Base-by-base conservation (phyloP, 2,329 filamentous ascomycete genomes). In the Exophiala alcalophila region DNA sequence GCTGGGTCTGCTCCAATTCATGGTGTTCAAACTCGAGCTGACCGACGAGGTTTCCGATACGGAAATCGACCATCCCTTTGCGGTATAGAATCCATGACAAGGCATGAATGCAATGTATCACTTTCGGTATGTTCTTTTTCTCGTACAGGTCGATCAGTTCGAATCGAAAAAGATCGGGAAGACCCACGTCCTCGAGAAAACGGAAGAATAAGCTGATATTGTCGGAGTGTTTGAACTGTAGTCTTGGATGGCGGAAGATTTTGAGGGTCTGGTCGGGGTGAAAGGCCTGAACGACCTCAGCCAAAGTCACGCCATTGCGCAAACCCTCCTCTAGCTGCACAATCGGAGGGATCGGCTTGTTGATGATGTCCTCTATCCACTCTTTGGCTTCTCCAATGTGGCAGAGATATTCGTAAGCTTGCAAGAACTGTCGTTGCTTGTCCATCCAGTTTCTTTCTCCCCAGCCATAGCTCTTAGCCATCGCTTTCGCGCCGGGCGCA, bases 81-180 rank as follows among this genome's bases (percentile, higher is more conserved):
- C 92, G 84, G 65, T 87, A 96, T 8, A 98, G 74, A n/a, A 98
- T 75, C 89, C 91, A 98, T 62, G 91, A 97, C 12, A 98, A 72
- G 0, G 92, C 92, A 59, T 98, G 92, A 38, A 98, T 92, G 62
- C 92, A 98, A 69, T 98, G 94, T 50, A 98, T 98, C 61, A 97
- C 94, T 65, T 97, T 98, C 3, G 92, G 92, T 1, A 97, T 94
- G 59, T 98, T 98, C 69, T 98, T 98, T 73, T 97, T 98, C 67
- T 98, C 94, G 70, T 98, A 98, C 9, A 98, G 70, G 65, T 98
- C 92, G 52, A 97, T 94, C 31, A 97, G 74, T 64, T 98, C 92
- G 64, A 98, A 98, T 44, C 91, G 82, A 65, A 98, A 98, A 12
- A 98, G 77, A 57, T 98, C 94, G 1, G 92, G 92, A 3, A 98